Conservation (phyloP, 257 asterid genomes). For the Solanum sitiens region DNA sequence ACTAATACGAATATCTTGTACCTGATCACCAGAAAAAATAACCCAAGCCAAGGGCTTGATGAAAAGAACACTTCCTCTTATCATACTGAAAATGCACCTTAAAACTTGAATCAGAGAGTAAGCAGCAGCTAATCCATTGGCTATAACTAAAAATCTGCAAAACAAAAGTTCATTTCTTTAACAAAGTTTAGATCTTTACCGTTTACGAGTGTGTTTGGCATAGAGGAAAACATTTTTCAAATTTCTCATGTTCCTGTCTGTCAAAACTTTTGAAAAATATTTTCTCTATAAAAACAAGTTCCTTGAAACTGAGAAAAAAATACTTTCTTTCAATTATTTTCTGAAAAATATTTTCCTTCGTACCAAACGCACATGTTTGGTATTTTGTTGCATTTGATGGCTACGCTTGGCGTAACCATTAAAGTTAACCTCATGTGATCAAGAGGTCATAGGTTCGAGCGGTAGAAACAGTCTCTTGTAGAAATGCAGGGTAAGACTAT, state of each 20-base stretch:
- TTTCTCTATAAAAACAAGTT: neutral
- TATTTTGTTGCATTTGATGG: neutral
- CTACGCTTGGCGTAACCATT: neutral
- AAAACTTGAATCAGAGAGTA: slow-evolving; percentile 68
- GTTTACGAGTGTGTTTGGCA: neutral
- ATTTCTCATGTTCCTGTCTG: neutral
- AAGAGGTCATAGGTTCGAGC: neutral
- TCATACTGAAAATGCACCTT: slow-evolving; percentile 74
- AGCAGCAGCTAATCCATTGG: slow-evolving; percentile 78
- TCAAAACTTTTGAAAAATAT: neutral
- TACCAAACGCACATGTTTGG: neutral
- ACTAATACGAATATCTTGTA: neutral
- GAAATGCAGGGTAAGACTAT: too few species aligned
- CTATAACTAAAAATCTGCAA: slow-evolving; percentile 73
- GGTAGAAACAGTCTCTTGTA: rapidly evolving
- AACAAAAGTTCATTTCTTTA: neutral
- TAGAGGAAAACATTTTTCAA: rapidly evolving
- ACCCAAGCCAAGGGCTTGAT: slow-evolving; percentile 94
- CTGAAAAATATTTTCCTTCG: neutral
- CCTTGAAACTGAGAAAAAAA: neutral
- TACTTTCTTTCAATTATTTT: neutral
- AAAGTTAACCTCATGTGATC: neutral
- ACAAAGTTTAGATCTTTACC: neutral
- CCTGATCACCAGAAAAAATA: slow-evolving; percentile 99
- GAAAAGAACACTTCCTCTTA: slow-evolving; percentile 76